Conservation (phyloP, 1,284 basidiomycete species). For the Moesziomyces aphidis region DNA sequence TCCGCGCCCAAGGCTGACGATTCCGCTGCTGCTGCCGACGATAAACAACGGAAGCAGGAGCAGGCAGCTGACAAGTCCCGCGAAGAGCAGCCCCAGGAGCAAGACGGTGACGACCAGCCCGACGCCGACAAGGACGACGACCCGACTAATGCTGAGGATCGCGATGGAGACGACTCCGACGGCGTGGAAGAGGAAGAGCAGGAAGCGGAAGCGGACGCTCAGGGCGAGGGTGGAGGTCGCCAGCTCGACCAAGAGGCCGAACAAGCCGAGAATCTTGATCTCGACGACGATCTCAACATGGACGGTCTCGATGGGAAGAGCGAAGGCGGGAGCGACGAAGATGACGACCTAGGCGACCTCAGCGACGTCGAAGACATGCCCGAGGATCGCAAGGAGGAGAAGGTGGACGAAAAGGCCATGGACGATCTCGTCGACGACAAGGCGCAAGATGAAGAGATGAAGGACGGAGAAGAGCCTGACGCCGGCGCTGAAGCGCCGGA, state of each 20-base stretch:
- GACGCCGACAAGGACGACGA: slow-evolving; percentile 38
- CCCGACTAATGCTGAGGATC: slow-evolving; percentile 44
- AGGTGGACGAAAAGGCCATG: slow-evolving; percentile 31
- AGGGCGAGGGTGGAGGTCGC: slow-evolving; percentile 68
- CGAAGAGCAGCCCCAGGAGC: slow-evolving; percentile 13
- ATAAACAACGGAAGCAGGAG: slow-evolving; percentile 70
- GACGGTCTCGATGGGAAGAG: slow-evolving; percentile 40
- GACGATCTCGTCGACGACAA: slow-evolving; percentile 44
- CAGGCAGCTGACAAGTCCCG: slow-evolving; percentile 16
- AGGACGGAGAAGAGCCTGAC: slow-evolving; percentile 66
- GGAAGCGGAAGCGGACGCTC: slow-evolving; percentile 63
- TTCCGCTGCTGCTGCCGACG: slow-evolving; percentile 15
- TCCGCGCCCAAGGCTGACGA: slow-evolving; percentile 47
- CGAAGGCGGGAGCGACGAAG: slow-evolving; percentile 67
- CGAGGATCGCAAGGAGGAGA: slow-evolving; percentile 24
- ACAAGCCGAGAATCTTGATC: slow-evolving; percentile 66
- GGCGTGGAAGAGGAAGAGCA: slow-evolving; percentile 62
- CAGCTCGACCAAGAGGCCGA: slow-evolving; percentile 65
- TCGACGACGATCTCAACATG: slow-evolving; percentile 62
- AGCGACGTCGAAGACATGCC: slow-evolving; percentile 77
- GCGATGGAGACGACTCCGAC: slow-evolving; percentile 53
- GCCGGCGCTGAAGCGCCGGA: slow-evolving; percentile 38
- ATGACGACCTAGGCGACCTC: slow-evolving; percentile 73
- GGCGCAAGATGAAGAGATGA: slow-evolving; percentile 45
- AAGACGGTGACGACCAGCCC: slow-evolving; percentile 18